Conservation (phyloP, 306 rosid genomes). For the Coriaria nepalensis region DNA sequence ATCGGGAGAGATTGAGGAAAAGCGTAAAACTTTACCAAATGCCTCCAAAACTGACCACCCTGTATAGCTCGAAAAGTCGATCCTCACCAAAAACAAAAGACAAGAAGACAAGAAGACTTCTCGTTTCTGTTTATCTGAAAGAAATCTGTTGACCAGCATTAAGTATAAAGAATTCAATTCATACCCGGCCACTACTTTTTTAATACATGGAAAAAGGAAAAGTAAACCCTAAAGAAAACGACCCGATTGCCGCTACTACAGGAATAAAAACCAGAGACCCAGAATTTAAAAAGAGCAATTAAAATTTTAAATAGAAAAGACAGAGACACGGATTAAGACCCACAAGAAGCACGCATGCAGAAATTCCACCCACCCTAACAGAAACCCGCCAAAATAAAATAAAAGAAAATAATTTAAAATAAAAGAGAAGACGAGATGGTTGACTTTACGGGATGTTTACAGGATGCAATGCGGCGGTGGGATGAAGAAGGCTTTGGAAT, state of each 20-base stretch:
- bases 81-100: conserved; percentile 5
- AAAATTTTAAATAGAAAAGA: too few relatives aligned
- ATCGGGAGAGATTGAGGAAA: neutral
- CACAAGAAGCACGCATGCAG: conserved; percentile 23
- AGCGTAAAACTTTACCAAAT: neutral
- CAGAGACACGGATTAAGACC: conserved; percentile 16
- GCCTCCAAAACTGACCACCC: conserved; percentile 23
- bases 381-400: conserved; percentile 4
- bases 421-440: conserved; percentile 23
- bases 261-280: conserved; percentile 23
- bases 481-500: conserved; percentile 25
- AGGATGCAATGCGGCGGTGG: conserved; percentile 1
- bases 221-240: conserved; percentile 33
- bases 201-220: conserved; percentile 4
- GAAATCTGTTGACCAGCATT: conserved; percentile 1
- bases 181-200: conserved; percentile 6
- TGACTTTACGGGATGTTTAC: conserved; percentile 22
- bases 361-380: conserved; percentile 5
- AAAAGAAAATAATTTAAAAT: conserved; percentile 6
- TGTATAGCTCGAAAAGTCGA: conserved; percentile 9
- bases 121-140: neutral
- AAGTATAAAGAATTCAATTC: conserved; percentile 3
- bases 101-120: conserved; percentile 4
- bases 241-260: conserved; percentile 26
- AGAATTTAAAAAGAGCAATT: conserved; percentile 7